Conservation (phyloP, 768 basidiomycete genomes). For the Mycena epipterygia region DNA sequence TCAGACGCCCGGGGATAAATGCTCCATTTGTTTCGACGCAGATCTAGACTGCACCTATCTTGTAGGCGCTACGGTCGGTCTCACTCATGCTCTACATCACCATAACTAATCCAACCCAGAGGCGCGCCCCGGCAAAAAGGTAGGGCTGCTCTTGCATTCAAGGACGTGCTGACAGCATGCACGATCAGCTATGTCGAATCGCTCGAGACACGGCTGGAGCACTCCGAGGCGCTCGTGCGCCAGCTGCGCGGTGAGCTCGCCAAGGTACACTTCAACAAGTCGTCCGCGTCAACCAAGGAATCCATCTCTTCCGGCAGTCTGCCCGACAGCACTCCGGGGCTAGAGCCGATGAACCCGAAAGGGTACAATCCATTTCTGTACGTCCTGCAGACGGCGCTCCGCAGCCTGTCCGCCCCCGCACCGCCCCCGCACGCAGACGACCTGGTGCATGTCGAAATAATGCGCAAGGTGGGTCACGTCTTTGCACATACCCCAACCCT, state of each 20-base stretch:
- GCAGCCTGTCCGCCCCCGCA: not conserved
- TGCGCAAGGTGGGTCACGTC: not conserved
- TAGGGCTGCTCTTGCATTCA: not conserved
- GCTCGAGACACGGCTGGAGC: constrained; percentile 1
- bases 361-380: not conserved
- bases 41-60: not conserved
- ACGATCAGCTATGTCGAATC: constrained; percentile 5
- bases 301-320: too few relatives aligned
- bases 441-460: constrained; percentile 12
- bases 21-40: not conserved
- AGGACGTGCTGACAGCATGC: not conserved
- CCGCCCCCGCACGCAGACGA: constrained; percentile 21
- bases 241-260: constrained; percentile 17
- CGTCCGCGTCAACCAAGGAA: too few relatives aligned
- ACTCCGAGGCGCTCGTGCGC: constrained; percentile 5
- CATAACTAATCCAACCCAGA: not conserved
- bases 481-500: too few relatives aligned
- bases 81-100: too few relatives aligned
- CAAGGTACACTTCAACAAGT: not conserved
- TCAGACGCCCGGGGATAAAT: not conserved
- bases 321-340: too few relatives aligned
- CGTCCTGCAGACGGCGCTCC: constrained; percentile 14
- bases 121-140: not conserved
- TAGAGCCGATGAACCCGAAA: too few relatives aligned
- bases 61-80: not conserved